phyloP scores from a whole-genome alignment of 495 filamentous ascomycete genomes.

The Wilcoxina mikolae region DNA sequence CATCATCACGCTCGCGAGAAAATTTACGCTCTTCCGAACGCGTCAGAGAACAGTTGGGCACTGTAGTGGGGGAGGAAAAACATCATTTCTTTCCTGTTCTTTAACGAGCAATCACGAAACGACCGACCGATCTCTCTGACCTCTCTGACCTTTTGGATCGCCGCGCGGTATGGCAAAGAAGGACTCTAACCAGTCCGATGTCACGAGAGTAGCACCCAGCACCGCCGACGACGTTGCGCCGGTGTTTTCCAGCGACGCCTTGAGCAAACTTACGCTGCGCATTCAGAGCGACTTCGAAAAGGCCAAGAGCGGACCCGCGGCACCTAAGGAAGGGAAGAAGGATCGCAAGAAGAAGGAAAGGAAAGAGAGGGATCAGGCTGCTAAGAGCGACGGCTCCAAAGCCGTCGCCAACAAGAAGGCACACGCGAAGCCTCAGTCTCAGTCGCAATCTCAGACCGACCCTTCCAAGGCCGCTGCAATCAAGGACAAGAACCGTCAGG shows the following conservation, averaged over 20 bases:
- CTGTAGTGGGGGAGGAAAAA: conserved; percentile 29
- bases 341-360: conserved; percentile 7
- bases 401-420: conserved; percentile 25
- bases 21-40: conserved; percentile 5
- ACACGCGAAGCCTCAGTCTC: conserved; percentile 28
- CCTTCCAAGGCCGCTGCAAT: background rate
- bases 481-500: conserved; percentile 30
- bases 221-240: conserved; percentile 10
- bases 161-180: conserved; percentile 31
- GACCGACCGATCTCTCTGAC: background rate
- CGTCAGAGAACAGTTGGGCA: background rate
- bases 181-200: conserved; percentile 30
- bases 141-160: too few relatives aligned
- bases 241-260: conserved; percentile 20
- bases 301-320: conserved; percentile 4
- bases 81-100: conserved; percentile 11
- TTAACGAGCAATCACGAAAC: conserved; percentile 26
- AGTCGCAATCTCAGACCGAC: conserved; percentile 6
- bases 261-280: conserved; percentile 21
- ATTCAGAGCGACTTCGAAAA: conserved; percentile 25
- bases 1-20: background rate
- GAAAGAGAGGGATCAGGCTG: too few relatives aligned
- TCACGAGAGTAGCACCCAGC: conserved; percentile 14
- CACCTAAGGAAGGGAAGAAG: background rate
- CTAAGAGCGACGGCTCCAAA: conserved; percentile 29